These are phyloP conservation scores for Cryptomeria japonica DNA, from an alignment of 75 land plant genomes.

Conservation along the genomic window DNA sequence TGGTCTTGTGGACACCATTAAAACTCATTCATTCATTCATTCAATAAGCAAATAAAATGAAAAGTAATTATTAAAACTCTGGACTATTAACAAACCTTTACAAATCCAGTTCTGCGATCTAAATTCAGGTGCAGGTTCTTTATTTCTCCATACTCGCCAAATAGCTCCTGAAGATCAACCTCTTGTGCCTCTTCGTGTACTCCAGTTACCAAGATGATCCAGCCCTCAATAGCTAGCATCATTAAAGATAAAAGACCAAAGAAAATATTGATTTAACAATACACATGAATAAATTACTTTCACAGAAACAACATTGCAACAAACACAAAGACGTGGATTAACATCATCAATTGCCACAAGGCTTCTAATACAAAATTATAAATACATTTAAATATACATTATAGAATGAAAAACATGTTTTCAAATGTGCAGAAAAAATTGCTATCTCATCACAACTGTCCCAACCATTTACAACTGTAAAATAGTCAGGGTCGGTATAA, in stretches of 20 bases:
- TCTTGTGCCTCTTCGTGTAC: conserved; percentile 99
- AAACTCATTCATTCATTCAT: too few relatives aligned
- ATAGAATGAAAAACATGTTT: neutral
- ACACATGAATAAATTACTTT: neutral
- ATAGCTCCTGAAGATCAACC: conserved; percentile 85
- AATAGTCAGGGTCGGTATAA: neutral
- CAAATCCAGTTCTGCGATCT: conserved; percentile 96
- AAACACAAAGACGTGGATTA: neutral
- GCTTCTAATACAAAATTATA: neutral
- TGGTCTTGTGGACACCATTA: too few relatives aligned
- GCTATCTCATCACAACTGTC: neutral
- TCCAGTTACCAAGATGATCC: conserved; percentile 96
- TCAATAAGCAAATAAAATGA: neutral
- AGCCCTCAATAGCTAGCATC: conserved; percentile 85
- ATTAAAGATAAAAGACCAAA: neutral
- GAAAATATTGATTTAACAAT: neutral
- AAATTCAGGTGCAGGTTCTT: conserved; percentile 95
- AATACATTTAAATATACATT: neutral
- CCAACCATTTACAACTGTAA: neutral
- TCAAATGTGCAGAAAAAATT: neutral
- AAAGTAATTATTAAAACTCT: neutral
- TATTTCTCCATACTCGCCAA: conserved; percentile 89
- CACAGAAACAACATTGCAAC: neutral
- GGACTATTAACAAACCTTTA: conserved; percentile 59
- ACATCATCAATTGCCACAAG: neutral